phyloP scores from a whole-genome alignment of 768 basidiomycete genomes.

The Termitomyces sp. region DNA sequence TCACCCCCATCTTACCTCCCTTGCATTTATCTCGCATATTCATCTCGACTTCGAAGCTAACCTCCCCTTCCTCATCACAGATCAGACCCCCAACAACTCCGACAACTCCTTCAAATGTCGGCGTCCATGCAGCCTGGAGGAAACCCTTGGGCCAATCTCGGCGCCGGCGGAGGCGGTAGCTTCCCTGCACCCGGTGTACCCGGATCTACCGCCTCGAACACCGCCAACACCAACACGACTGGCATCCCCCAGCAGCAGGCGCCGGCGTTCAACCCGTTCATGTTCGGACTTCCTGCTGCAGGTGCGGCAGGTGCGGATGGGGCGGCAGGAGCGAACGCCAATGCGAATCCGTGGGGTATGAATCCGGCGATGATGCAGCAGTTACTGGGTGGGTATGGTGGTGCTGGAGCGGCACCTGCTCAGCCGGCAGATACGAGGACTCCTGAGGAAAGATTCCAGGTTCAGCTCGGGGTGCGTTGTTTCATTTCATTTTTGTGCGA shows the following conservation, averaged over 20 bases:
- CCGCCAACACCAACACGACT: constrained; percentile 10
- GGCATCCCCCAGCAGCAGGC: constrained; percentile 17
- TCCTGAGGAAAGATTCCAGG: constrained; percentile 91
- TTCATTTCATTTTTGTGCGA: neutral
- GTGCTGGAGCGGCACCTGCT: constrained; percentile 31
- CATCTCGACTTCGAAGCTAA: neutral
- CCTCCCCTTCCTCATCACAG: constrained; percentile 29
- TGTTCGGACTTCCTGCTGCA: neutral
- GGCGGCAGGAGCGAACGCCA: constrained; percentile 21
- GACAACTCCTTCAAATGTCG: constrained; percentile 76
- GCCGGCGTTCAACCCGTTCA: constrained; percentile 20
- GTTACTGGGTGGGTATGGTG: constrained; percentile 31
- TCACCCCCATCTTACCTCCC: neutral
- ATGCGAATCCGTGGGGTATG: constrained; percentile 30
- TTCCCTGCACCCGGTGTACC: constrained; percentile 67
- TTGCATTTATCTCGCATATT: neutral
- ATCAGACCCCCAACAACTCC: constrained; percentile 75
- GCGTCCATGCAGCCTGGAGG: constrained; percentile 36
- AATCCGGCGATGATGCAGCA: constrained; percentile 45
- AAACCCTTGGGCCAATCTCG: constrained; percentile 12
- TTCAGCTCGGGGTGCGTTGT: constrained; percentile 69
- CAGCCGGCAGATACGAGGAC: constrained; percentile 67
- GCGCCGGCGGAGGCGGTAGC: constrained; percentile 20
- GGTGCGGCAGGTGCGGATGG: constrained; percentile 8
- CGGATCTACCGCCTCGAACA: constrained; percentile 23